Evolutionary conservation across 2,329 filamentous ascomycete species (phyloP).

Genomic region (Aureobasidium sp.): DNA sequence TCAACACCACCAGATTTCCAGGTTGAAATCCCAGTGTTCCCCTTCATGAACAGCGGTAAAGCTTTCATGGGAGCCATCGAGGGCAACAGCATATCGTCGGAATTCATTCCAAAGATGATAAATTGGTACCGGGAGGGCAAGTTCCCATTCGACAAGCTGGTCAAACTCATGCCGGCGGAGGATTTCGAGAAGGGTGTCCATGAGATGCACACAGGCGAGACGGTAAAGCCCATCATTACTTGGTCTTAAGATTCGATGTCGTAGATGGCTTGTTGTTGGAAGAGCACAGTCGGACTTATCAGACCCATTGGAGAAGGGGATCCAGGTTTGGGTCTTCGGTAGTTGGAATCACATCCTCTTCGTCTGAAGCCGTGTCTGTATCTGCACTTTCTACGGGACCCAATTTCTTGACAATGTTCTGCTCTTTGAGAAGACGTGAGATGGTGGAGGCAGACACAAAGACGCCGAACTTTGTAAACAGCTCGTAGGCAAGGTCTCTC

Average conservation of each 20-base stretch:
- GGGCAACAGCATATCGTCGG: slow-evolving; percentile 34
- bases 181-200: slow-evolving; percentile 32
- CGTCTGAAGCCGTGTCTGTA: neutral
- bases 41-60: slow-evolving; percentile 41
- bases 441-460: neutral
- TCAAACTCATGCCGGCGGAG: slow-evolving; percentile 36
- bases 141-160: slow-evolving; percentile 40
- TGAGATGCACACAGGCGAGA: slow-evolving; percentile 31
- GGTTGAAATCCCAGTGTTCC: slow-evolving; percentile 35
- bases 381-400: neutral
- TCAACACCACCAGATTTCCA: slow-evolving; percentile 36
- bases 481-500: slow-evolving; percentile 1
- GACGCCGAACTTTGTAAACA: slow-evolving; percentile 2
- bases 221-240: slow-evolving; percentile 14
- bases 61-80: slow-evolving; percentile 42
- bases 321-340: neutral
- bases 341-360: neutral
- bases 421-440: slow-evolving; percentile 2
- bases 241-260: slow-evolving; percentile 2
- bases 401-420: neutral
- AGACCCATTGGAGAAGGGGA: neutral
- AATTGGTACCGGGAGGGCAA: slow-evolving; percentile 39
- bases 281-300: neutral
- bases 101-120: slow-evolving; percentile 42
- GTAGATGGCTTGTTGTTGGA: neutral